phyloP scores from a whole-genome alignment of 169 alveolate genomes.

The Amoebophrya sp. region DNA sequence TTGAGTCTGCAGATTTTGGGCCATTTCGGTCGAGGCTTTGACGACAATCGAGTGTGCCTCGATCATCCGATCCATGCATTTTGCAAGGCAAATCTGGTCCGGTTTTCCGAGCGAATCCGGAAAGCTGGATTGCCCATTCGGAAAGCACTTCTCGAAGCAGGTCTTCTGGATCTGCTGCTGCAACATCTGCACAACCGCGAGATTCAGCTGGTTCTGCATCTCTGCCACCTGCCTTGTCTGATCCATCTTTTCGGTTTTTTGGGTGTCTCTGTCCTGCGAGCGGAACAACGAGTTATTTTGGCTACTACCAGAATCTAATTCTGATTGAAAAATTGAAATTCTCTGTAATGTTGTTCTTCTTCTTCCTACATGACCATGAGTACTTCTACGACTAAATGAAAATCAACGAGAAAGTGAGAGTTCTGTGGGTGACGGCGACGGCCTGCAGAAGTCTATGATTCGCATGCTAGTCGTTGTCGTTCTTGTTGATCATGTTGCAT shows the following conservation, averaged over 20 bases:
- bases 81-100: background rate
- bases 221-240: background rate
- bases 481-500: too few relatives aligned
- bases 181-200: background rate
- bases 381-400: too few relatives aligned
- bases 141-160: background rate
- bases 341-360: too few relatives aligned
- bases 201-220: background rate
- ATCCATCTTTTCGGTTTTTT: background rate
- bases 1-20: background rate
- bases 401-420: too few relatives aligned
- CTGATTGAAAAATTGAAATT: too few relatives aligned
- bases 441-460: too few relatives aligned
- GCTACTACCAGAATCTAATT: too few relatives aligned
- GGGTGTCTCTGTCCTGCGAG: too few relatives aligned
- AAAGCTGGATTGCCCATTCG: background rate
- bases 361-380: too few relatives aligned
- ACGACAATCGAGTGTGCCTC: background rate
- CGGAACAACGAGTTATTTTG: too few relatives aligned
- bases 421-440: too few relatives aligned
- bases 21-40: background rate
- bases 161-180: background rate
- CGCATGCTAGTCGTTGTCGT: too few relatives aligned
- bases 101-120: background rate
- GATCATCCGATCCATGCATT: background rate